phyloP scores from a whole-genome alignment of 2,329 filamentous ascomycete genomes.

The Ceratocystis cubensis region DNA sequence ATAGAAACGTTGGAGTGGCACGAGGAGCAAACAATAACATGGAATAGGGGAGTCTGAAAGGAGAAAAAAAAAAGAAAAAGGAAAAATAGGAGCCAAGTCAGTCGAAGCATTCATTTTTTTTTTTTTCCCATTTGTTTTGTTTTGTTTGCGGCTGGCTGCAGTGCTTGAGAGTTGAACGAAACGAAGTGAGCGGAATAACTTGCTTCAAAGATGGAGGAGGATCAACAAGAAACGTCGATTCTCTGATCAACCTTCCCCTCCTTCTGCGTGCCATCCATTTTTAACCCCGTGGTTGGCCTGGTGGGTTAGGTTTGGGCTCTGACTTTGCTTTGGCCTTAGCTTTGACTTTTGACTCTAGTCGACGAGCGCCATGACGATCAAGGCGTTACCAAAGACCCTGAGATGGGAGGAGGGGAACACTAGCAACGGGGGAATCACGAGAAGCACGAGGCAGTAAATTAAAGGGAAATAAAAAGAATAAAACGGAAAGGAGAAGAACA shows the following conservation, averaged over 20 bases:
- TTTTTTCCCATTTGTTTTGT: background rate
- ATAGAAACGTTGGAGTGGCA: background rate
- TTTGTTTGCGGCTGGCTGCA: background rate
- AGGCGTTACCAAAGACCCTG: background rate
- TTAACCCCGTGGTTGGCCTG: background rate
- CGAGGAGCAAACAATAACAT: background rate
- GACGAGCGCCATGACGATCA: background rate
- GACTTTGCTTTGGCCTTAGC: background rate
- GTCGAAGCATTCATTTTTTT: no score
- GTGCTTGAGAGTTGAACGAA: background rate
- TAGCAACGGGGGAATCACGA: background rate
- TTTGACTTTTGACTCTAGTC: conserved; percentile 1
- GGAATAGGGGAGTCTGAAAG: no score
- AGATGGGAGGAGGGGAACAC: background rate
- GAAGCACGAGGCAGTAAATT: background rate
- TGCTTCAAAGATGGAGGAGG: background rate
- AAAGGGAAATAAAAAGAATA: background rate
- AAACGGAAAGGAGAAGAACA: background rate
- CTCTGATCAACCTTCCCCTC: no score
- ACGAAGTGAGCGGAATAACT: no score
- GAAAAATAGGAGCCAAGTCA: no score
- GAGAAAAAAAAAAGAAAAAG: no score
- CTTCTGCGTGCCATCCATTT: background rate
- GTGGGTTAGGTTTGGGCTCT: background rate
- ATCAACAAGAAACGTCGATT: background rate